Evolutionary conservation across 108 stramenopile species (phyloP).

Genomic region (Epithemia pelagica): DNA sequence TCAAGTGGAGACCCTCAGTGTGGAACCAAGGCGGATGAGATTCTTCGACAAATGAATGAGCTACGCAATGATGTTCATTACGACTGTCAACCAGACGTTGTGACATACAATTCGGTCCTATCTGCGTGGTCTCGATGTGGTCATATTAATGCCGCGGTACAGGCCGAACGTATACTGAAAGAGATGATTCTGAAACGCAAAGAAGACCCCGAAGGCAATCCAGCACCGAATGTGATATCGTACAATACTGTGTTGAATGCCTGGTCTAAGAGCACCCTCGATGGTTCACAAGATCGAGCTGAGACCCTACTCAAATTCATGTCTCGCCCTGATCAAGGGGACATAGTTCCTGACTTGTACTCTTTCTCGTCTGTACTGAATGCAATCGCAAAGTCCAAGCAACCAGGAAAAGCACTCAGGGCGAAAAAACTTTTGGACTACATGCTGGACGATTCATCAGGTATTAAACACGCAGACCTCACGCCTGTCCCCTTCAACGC

Average conservation of each 20-base stretch:
- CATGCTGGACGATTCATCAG: constrained; percentile 45
- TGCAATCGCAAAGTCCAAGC: constrained; percentile 50
- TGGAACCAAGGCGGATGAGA: constrained; percentile 34
- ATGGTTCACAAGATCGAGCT: constrained; percentile 42
- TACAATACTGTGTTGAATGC: constrained; percentile 50
- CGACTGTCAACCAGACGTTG: constrained; percentile 40
- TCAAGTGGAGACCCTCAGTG: constrained; percentile 24
- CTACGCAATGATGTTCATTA: constrained; percentile 18
- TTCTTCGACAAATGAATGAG: constrained; percentile 48
- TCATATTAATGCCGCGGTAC: constrained; percentile 36
- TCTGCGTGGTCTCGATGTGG: constrained; percentile 56
- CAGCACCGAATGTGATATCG: constrained; percentile 40
- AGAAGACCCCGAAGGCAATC: constrained; percentile 16
- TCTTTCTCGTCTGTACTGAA: constrained; percentile 64
- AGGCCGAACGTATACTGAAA: constrained; percentile 47
- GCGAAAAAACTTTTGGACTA: constrained; percentile 46
- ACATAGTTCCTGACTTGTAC: constrained; percentile 58
- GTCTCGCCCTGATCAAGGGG: constrained; percentile 30
- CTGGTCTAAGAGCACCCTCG: constrained; percentile 48
- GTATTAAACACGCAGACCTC: constrained; percentile 38
- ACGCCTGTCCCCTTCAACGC: constrained; percentile 65
- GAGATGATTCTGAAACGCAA: constrained; percentile 23
- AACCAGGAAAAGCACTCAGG: constrained; percentile 51
- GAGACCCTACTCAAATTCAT: constrained; percentile 47
- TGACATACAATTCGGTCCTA: constrained; percentile 63